Evolutionary conservation across 441 rosid genomes (phyloP).

Genomic region (Populus hybrid): DNA sequence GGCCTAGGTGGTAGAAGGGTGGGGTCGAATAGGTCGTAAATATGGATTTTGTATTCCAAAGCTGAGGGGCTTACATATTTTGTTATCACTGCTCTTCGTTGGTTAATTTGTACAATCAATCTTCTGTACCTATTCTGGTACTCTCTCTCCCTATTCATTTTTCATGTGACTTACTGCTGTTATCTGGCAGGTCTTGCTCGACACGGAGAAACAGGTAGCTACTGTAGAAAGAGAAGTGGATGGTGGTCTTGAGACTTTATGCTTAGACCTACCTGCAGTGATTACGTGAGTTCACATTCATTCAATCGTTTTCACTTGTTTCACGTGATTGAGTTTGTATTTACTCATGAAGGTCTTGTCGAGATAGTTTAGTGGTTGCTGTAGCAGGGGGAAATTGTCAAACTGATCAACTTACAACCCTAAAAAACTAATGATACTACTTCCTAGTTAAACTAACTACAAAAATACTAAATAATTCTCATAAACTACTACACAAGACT

Average conservation of each 20-base stretch:
- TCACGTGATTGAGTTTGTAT: background rate
- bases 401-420: background rate
- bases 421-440: background rate
- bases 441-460: background rate
- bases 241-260: slow-evolving; percentile 86
- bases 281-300: slow-evolving; percentile 58
- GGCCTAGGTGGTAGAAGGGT: background rate
- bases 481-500: background rate
- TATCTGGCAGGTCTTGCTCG: slow-evolving; percentile 74
- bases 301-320: background rate
- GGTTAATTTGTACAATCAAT: background rate
- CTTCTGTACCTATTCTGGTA: background rate
- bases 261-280: slow-evolving; percentile 78
- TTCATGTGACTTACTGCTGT: slow-evolving; percentile 18
- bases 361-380: background rate
- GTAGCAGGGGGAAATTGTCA: background rate
- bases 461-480: background rate
- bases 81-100: background rate
- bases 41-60: background rate
- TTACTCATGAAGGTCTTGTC: background rate
- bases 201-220: slow-evolving; percentile 64
- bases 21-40: background rate
- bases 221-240: slow-evolving; percentile 94
- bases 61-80: background rate
- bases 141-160: background rate